Conservation (phyloP, 805 yeast genomes). For the Starmerella powellii region DNA sequence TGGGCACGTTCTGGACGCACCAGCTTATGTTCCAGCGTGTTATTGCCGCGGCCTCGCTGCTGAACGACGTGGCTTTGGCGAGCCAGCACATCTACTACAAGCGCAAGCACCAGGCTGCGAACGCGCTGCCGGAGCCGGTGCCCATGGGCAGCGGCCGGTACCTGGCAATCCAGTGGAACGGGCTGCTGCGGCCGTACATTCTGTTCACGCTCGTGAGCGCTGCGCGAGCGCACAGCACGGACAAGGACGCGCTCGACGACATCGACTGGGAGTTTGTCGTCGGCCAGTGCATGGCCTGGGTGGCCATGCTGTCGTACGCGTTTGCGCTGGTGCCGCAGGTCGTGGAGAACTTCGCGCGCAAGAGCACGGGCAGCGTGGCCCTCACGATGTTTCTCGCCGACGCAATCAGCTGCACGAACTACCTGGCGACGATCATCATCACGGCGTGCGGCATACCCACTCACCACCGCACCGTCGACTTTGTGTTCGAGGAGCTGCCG, state of each 20-base stretch:
- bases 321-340: constrained; percentile 34
- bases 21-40: constrained; percentile 27
- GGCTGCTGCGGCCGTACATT: constrained; percentile 16
- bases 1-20: constrained; percentile 26
- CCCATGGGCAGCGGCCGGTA: neutral
- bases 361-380: constrained; percentile 34
- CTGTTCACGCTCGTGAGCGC: constrained; percentile 17
- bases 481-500: constrained; percentile 25
- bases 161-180: constrained; percentile 14
- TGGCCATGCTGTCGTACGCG: constrained; percentile 24
- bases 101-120: constrained; percentile 10
- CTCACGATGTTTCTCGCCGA: constrained; percentile 26
- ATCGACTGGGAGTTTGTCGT: constrained; percentile 17
- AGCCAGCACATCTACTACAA: constrained; percentile 24
- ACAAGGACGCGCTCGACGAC: constrained; percentile 1
- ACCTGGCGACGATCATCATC: constrained; percentile 24
- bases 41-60: constrained; percentile 22
- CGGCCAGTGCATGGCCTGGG: constrained; percentile 23
- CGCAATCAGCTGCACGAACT: constrained; percentile 23
- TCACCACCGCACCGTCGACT: constrained; percentile 18
- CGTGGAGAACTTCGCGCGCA: constrained; percentile 28
- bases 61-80: constrained; percentile 22
- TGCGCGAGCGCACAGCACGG: constrained; percentile 6
- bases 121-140: constrained; percentile 4
- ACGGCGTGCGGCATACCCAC: constrained; percentile 17